Conservation (phyloP, 2,329 filamentous ascomycete genomes). For the Aureobasidium namibiae region DNA sequence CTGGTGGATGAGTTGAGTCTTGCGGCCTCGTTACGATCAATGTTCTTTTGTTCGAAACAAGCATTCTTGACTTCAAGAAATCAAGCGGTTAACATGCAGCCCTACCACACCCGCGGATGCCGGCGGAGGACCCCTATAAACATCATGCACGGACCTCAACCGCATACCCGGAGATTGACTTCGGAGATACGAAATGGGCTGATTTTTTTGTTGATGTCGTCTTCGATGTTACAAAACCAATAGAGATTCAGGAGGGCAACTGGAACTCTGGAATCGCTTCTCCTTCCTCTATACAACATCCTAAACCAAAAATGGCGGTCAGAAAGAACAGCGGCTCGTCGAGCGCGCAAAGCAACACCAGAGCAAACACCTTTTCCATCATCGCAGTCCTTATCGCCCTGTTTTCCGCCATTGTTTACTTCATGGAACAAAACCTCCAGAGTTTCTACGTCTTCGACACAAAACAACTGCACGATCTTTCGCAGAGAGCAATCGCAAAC, state of each 20-base stretch:
- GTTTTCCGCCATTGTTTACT: conserved; percentile 46
- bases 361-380: conserved; percentile 21
- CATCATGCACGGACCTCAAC: not conserved
- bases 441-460: conserved; percentile 68
- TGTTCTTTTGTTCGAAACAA: not conserved
- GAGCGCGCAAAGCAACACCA: not conserved
- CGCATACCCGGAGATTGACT: not conserved
- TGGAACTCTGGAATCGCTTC: not conserved
- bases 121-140: not conserved
- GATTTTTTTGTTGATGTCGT: conserved; percentile 12
- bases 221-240: not conserved
- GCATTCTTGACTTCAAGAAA: not conserved
- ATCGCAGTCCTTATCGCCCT: conserved; percentile 48
- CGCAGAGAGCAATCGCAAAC: conserved; percentile 54
- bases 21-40: not conserved
- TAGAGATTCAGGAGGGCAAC: not conserved
- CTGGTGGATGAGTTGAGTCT: not conserved
- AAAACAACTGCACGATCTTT: conserved; percentile 59
- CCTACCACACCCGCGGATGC: conserved; percentile 2
- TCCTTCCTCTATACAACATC: not conserved
- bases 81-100: not conserved
- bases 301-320: not conserved
- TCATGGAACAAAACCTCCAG: conserved; percentile 46
- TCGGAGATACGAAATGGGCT: conserved; percentile 10
- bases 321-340: not conserved